phyloP scores from a whole-genome alignment of 257 asterid species.

The Solanum ossicruentum region DNA sequence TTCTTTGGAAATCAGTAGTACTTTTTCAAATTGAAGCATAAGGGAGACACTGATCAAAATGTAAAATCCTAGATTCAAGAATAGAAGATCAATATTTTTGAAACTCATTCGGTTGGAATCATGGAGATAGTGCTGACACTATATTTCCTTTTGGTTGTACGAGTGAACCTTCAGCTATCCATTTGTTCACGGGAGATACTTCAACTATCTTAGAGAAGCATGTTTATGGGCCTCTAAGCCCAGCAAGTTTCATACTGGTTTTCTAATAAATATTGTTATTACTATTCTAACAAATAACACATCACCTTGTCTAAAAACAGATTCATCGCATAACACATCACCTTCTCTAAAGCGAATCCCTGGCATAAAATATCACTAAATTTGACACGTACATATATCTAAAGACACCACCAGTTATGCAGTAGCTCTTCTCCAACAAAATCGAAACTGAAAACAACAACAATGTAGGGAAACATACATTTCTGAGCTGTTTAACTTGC shows the following conservation, averaged over 20 bases:
- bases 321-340: too few relatives aligned
- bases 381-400: too few relatives aligned
- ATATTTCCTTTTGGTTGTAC: not conserved
- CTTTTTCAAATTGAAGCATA: not conserved
- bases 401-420: not conserved
- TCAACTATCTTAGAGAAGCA: not conserved
- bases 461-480: conserved; percentile 21
- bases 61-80: not conserved
- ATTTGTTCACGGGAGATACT: not conserved
- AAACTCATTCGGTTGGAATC: not conserved
- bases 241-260: not conserved
- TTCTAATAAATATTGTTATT: not conserved
- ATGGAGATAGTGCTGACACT: not conserved
- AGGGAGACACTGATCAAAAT: not conserved
- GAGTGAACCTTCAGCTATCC: not conserved
- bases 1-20: not conserved
- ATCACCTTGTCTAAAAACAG: not conserved
- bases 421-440: not conserved
- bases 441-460: not conserved
- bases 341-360: too few relatives aligned
- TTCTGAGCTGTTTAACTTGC: conserved; percentile 75
- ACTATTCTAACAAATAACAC: not conserved
- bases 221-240: not conserved
- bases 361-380: not conserved
- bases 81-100: not conserved